Base-by-base conservation (phyloP, 169 alveolate species). In the Neospora caninum region DNA sequence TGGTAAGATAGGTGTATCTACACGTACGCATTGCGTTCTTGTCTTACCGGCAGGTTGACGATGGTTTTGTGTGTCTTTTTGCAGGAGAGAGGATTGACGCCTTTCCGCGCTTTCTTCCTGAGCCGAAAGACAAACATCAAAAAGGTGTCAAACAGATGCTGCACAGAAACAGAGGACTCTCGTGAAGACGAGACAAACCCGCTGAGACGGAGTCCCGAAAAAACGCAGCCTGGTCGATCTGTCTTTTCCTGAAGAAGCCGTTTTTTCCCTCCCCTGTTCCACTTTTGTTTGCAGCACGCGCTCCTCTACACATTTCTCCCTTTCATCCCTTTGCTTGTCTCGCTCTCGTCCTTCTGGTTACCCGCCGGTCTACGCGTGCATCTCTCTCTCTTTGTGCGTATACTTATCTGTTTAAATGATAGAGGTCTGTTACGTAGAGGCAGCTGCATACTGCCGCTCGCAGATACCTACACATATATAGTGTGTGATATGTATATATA, bases 51-150 rank as follows among this genome's bases (percentile, higher is more conserved):
- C 69, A 39, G 36, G 18, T 18, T 45, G 25, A 39, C 27, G 54
- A 42, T 36, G 0, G 53, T 86, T 39, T 86, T 86, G 34, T 31
- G 31, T 34, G 43, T 1, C 92, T 86, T 86, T 38, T 53, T 43
- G 80, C 92, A 86, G 43, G 92, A 31, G 42, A 86, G 80, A 27
- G 92, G 92, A 86, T 86, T 86, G 53, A 86, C 92, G 70, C 92
- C 92, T 49, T 42, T 42, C 41, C 89, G 53, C 64, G 34, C 41
- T 34, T 86, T 43, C 80, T 86, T 86, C 67, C 89, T 83, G 67
- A 4, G 36, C 67, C 0, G 34, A 64, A 64, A 64, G 9, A 27
- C 73, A 64, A 0, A 64, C 73, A 64, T 27, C 73, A n/a, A n/a
- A n/a, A n/a, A n/a, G n/a, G 34, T 27, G n/a, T 1, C 73, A 64